Evolutionary conservation across 73 alveolate species (phyloP), one percentile per base, ranked within the genome.

Genomic region (Loxodes magnus): DNA sequence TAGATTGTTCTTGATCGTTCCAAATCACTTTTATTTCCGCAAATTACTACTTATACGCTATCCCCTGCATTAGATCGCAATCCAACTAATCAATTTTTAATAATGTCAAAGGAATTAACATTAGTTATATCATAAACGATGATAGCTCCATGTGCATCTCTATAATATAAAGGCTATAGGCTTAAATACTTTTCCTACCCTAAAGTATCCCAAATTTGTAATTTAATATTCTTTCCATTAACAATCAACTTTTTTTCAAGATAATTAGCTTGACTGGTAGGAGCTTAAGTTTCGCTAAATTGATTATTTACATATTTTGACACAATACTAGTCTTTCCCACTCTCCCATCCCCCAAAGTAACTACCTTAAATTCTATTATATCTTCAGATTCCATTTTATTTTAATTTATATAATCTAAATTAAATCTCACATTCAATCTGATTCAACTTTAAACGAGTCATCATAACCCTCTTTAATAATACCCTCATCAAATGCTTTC

Each of bases 161-260:
- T 83, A 75, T 88, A 88, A 67, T 83, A 88, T 9, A 71, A 50
- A 52, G 80, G 55, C 14, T 92, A 82, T 35, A 86, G 56, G 15
- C 90, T 50, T 64, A 83, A 80, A 51, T 84, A 90, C 35, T 71
- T 64, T 75, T 90, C 98, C 46, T 86, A 82, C n/a, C 96, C 98
- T 0, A 96, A 95, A 4, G 98, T 90, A 71, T 90, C 98, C 96
- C 98, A 90, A 26, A 90, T 67, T 46, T 74, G 39, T 30, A 90
- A 56, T 59, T 84, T 90, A 24, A 77, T 71, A 19, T 59, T 31
- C 17, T 65, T 39, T 19, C 56, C 62, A 10, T 69, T 74, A 37
- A 90, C 64, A 54, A 82, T 79, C 15, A 90, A 57, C 22, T 76
- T 48, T 67, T 76, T 84, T 16, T 33, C 43, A 33, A 33, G 14